A percentile compares a stretch with the other conserved stretches of the same genome.
phyloP scores from a whole-genome alignment of 2,329 filamentous ascomycete genomes.

The Dissoconium aciculare region DNA sequence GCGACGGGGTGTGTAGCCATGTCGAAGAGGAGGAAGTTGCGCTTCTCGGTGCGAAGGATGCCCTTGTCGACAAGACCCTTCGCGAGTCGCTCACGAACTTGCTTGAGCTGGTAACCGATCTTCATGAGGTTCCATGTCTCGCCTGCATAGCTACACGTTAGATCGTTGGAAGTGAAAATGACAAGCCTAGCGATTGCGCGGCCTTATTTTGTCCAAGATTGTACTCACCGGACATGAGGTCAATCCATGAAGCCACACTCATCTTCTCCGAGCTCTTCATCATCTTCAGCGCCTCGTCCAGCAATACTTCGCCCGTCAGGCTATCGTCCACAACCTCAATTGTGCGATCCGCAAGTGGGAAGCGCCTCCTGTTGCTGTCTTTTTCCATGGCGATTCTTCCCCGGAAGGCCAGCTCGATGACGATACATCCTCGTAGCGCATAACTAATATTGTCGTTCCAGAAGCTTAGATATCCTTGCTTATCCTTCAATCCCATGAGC shows the following conservation, averaged over 20 bases:
- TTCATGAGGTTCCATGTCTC: conserved; percentile 99
- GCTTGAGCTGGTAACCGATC: conserved; percentile 98
- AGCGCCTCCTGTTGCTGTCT: conserved; percentile 78
- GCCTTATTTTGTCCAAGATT: no score
- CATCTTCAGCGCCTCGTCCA: conserved; percentile 98
- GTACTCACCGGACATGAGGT: conserved; percentile 90
- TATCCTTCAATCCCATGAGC: conserved; percentile 90
- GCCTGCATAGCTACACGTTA: conserved; percentile 39
- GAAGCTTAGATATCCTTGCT: conserved; percentile 97
- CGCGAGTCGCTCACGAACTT: conserved; percentile 90
- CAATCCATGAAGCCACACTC: conserved; percentile 98
- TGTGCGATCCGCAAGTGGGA: conserved; percentile 78
- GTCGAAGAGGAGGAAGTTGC: conserved; percentile 98
- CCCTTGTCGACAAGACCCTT: conserved; percentile 98
- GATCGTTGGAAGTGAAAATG: no score
- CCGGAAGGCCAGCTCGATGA: conserved; percentile 90
- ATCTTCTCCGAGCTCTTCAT: conserved; percentile 99
- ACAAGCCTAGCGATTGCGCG: no score
- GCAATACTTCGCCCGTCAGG: conserved; percentile 85
- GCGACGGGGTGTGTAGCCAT: conserved; percentile 98
- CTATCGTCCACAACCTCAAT: conserved; percentile 97
- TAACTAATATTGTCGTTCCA: conserved; percentile 99
- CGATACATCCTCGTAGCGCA: conserved; percentile 90
- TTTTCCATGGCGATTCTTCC: conserved; percentile 98
- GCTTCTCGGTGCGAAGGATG: conserved; percentile 94